Evolutionary conservation across 2,329 filamentous ascomycete genomes (phyloP).

Genomic region (Blastomyces emzantsi): DNA sequence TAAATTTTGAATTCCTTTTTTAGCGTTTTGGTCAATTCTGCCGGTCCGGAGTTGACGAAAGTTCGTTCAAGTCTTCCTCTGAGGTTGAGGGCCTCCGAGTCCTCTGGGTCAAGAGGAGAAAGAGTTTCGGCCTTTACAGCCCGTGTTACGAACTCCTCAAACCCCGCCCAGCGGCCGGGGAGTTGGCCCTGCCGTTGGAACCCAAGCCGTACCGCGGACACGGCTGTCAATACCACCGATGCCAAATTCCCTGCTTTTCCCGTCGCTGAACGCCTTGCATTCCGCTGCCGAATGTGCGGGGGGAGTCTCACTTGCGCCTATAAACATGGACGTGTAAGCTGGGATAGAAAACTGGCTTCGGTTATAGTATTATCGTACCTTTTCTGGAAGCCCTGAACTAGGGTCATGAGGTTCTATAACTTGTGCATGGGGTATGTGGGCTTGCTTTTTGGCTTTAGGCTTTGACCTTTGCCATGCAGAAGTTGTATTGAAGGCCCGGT

Average conservation of each 20-base stretch:
- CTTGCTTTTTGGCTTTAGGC: constrained; percentile 15
- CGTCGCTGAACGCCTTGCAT: neutral
- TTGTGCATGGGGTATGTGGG: neutral
- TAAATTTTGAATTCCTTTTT: constrained; percentile 61
- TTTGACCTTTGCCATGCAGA: constrained; percentile 20
- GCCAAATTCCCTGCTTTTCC: neutral
- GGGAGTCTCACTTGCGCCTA: neutral
- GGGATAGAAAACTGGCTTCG: neutral
- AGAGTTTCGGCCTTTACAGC: constrained; percentile 8
- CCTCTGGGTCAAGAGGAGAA: neutral
- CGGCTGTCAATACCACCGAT: constrained; percentile 3
- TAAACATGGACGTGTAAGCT: neutral
- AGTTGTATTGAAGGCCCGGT: constrained; percentile 28
- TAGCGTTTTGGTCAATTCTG: constrained; percentile 50
- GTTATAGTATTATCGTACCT: neutral
- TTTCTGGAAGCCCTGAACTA: neutral
- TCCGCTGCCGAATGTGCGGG: neutral
- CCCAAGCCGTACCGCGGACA: constrained; percentile 1
- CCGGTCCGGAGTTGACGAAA: constrained; percentile 32
- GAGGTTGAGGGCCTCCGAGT: constrained; percentile 5
- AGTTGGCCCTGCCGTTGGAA: constrained; percentile 1
- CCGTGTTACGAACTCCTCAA: constrained; percentile 4
- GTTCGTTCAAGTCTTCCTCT: constrained; percentile 10
- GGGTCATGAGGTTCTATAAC: neutral
- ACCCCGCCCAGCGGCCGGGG: neutral